These are phyloP conservation scores for Penicillium ucsense DNA, from an alignment of 495 filamentous ascomycete genomes.

Conservation along the genomic window DNA sequence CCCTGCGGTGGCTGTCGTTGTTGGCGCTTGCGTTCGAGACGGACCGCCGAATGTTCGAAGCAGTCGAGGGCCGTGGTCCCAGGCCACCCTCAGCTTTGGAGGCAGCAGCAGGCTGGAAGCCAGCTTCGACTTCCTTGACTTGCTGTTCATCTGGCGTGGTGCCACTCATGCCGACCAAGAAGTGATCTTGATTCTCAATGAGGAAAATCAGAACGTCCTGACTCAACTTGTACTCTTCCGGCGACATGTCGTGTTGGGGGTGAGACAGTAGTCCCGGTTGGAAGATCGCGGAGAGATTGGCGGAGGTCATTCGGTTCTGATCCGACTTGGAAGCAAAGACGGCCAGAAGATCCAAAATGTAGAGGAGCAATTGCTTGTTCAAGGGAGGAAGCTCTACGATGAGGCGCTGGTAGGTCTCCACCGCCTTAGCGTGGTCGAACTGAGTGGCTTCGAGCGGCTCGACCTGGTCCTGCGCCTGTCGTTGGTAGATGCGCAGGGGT, in stretches of 20 bases:
- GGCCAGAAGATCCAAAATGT: conserved; percentile 94
- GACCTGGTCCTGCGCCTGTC: conserved; percentile 39
- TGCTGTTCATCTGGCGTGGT: conserved; percentile 83
- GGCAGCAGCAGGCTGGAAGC: conserved; percentile 28
- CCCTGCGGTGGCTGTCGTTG: conserved; percentile 74
- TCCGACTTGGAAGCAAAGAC: conserved; percentile 98
- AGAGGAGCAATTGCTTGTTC: conserved; percentile 90
- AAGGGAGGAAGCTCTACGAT: conserved; percentile 90
- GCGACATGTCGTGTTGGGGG: conserved; percentile 88
- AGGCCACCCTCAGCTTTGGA: neutral
- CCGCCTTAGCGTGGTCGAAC: conserved; percentile 69
- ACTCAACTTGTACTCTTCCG: conserved; percentile 84
- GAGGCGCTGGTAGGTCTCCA: conserved; percentile 72
- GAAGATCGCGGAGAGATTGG: conserved; percentile 95
- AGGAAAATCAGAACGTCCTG: conserved; percentile 97
- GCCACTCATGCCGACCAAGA: conserved; percentile 88
- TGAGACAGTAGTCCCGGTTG: conserved; percentile 94
- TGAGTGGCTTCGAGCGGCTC: conserved; percentile 26
- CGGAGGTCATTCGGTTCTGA: conserved; percentile 90
- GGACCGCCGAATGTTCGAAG: conserved; percentile 57
- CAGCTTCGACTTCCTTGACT: conserved; percentile 69
- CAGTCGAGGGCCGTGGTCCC: conserved; percentile 40
- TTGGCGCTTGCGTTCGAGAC: conserved; percentile 80
- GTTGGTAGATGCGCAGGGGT: conserved; percentile 69
- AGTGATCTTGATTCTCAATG: conserved; percentile 91